Evolutionary conservation across 176 grass and related monocot species (phyloP).

Genomic region (Elymus sibiricus): DNA sequence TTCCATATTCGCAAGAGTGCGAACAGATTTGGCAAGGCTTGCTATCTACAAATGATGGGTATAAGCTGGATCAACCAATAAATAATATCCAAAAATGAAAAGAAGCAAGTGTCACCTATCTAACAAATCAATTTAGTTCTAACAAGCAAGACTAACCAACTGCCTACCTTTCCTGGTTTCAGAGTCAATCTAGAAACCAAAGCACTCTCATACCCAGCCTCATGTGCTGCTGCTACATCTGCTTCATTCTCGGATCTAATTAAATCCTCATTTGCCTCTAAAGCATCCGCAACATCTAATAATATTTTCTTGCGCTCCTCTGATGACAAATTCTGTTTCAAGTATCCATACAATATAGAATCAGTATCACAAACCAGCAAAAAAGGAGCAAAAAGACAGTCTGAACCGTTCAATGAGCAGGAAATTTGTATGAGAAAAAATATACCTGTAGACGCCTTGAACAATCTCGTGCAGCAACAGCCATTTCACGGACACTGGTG

Average conservation of each 20-base stretch:
- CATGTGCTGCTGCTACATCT: constrained; percentile 68
- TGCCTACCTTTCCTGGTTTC: constrained; percentile 73
- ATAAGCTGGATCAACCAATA: neutral
- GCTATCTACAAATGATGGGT: constrained; percentile 62
- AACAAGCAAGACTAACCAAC: neutral
- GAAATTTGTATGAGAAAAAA: neutral
- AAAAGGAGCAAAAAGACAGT: neutral
- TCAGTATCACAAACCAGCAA: neutral
- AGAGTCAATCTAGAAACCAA: constrained; percentile 81
- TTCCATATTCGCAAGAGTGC: constrained; percentile 86
- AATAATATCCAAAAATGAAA: constrained; percentile 14
- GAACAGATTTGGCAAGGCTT: constrained; percentile 78
- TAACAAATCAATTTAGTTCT: neutral
- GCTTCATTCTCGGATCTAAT: constrained; percentile 86
- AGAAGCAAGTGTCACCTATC: neutral
- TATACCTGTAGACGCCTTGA: constrained; percentile 75
- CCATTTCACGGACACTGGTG: constrained; percentile 71
- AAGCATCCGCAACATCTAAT: constrained; percentile 76
- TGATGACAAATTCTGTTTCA: constrained; percentile 71
- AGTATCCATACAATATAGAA: neutral
- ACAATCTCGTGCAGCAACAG: constrained; percentile 74
- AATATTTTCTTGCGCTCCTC: constrained; percentile 86
- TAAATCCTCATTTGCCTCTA: constrained; percentile 65
- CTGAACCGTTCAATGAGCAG: neutral
- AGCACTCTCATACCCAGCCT: constrained; percentile 73